Evolutionary conservation across 2,329 filamentous ascomycete species (phyloP), one percentile per base, ranked within the genome.

Genomic region (Gnomoniopsis sp.): DNA sequence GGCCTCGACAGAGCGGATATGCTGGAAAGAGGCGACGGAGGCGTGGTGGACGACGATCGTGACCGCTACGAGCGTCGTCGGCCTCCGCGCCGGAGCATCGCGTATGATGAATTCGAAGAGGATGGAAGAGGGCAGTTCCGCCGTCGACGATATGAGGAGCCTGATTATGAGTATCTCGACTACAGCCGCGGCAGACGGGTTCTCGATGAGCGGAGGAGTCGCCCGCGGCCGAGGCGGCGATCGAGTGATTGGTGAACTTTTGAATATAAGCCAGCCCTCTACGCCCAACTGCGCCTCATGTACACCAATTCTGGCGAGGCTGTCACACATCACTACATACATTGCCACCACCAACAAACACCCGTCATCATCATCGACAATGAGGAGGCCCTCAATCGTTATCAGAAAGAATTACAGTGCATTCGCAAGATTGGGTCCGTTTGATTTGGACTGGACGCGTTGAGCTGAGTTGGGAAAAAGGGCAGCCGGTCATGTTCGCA

Each of bases 201-300:
- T 22, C 14, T 46, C 30, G 53, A 49, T n/a, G 52, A 59, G n/a
- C 49, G 49, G 2, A 50, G 49, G n/a, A 53, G 53, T 4, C 44
- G 60, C 21, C 60, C 60, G 3, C 51, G 53, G 49, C 36, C 53
- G 44, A 59, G 60, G 49, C 49, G 60, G 36, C 52, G 58, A 17
- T 62, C 60, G 46, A 62, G 60, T 46, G 57, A 62, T 17, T 62
- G 59, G 59, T 61, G 26, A 48, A 43, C 7, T 8, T 1, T n/a
- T n/a, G n/a, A 17, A 23, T 17, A 19, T 4, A 19, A 19, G 19
- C 8, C 8, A 19, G 21, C 21, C 46, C 15, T 7, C 47, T n/a
- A 15, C 47, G 15, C 22, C n/a, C 12, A 19, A 21, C 44, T 4
- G 26, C 12, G 15, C 44, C 46, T 7, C 6, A 49, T 23, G 19